Percentiles rank a stretch among this genome's conserved stretches.
Evolutionary conservation across 2,329 filamentous ascomycete species (phyloP).

Genomic region (Arthroderma uncinatum): DNA sequence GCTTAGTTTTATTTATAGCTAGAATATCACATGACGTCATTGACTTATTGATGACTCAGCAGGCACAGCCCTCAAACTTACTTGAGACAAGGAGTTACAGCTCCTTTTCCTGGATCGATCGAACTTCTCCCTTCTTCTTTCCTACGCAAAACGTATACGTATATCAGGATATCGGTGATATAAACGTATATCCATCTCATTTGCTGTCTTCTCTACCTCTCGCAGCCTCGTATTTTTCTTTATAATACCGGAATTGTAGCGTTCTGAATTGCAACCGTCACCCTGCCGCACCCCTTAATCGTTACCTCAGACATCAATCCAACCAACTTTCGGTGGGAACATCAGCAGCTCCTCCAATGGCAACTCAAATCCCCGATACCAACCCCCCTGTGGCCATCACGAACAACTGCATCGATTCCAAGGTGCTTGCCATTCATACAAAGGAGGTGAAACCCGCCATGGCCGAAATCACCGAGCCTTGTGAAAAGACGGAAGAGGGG

Average conservation of each 20-base stretch:
- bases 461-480: neutral
- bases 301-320: neutral
- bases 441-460: neutral
- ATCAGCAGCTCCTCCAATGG: neutral
- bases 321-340: too few species aligned
- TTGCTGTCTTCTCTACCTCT: neutral
- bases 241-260: neutral
- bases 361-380: neutral
- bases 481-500: neutral
- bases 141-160: neutral
- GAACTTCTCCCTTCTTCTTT: neutral
- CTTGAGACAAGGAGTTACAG: neutral
- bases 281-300: neutral
- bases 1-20: neutral
- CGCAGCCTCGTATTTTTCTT: neutral
- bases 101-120: neutral
- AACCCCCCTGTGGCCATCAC: neutral
- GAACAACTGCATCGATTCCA: constrained; percentile 1
- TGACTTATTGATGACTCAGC: neutral
- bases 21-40: neutral
- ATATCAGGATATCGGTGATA: neutral
- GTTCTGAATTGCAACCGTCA: neutral
- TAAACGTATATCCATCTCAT: neutral
- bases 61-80: neutral
- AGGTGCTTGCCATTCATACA: neutral